These are phyloP conservation scores for Microdochium paspali DNA, from an alignment of 2,329 filamentous ascomycete species.

Conservation along the genomic window DNA sequence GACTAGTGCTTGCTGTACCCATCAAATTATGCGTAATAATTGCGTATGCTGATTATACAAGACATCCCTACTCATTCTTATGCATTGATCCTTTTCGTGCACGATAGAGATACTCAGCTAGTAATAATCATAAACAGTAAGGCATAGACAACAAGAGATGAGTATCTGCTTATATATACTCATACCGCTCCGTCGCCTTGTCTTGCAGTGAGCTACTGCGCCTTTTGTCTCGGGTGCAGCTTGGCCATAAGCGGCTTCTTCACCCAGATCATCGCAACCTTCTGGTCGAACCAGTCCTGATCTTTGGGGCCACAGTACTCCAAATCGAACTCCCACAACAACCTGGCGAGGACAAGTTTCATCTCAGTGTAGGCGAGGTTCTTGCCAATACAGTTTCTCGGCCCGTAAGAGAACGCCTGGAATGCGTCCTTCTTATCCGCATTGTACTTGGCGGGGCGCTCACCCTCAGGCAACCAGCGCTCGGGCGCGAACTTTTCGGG, in stretches of 20 bases:
- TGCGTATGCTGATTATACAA: too few relatives aligned
- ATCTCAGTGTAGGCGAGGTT: slow-evolving; percentile 28
- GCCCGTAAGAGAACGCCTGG: slow-evolving; percentile 21
- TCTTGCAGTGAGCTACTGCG: too few relatives aligned
- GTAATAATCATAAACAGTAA: too few relatives aligned
- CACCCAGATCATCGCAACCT: neutral
- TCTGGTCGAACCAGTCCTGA: neutral
- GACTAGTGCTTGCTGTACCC: too few relatives aligned
- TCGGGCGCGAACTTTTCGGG: slow-evolving; percentile 4
- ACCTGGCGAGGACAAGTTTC: slow-evolving; percentile 22
- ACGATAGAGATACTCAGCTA: too few relatives aligned
- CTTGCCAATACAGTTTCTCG: slow-evolving; percentile 20
- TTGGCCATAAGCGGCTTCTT: neutral
- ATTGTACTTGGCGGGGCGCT: slow-evolving; percentile 9
- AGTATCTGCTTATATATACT: too few relatives aligned
- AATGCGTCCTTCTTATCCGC: slow-evolving; percentile 16
- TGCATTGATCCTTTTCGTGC: too few relatives aligned
- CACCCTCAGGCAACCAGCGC: slow-evolving; percentile 8
- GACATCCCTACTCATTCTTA: too few relatives aligned
- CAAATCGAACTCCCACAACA: slow-evolving; percentile 27
- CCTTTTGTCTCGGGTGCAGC: neutral
- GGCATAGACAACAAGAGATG: too few relatives aligned
- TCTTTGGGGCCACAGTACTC: slow-evolving; percentile 4
- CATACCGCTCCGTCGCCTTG: too few relatives aligned
- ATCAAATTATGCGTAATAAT: too few relatives aligned